Base-by-base conservation (phyloP, 345 rosid species). In the Rubroshorea leprosula region DNA sequence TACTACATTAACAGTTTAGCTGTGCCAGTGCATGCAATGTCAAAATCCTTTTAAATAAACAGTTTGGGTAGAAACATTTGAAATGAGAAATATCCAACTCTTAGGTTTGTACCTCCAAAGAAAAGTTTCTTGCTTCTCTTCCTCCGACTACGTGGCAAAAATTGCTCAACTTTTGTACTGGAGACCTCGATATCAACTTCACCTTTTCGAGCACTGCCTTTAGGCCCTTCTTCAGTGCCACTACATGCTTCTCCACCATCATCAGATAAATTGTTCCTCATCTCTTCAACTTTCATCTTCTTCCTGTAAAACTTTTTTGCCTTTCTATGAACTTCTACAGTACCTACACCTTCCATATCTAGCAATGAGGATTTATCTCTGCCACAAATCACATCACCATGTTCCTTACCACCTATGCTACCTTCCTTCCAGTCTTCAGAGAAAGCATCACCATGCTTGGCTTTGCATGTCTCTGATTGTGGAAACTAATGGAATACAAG, bases 241-340 rank as follows among this genome's bases (percentile, higher is more conserved):
- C 96, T 94, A 71, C 90, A 80, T 31, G 92, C 92, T 76, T 79
- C 97, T 51, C 79, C 84, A 48, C 77, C 77, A 57, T 81, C 93
- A 74, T 85, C 96, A 55, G 81, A 85, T 60, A 65, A 61, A 68
- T 72, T 69, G 60, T 67, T 76, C 63, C 67, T 69, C 23, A 58
- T 65, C 62, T 78, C 83, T 59, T 78, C 88, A 22, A 57, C 76
- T 74, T 71, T 80, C 57, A 71, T 73, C 66, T 69, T 84, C 73
- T 80, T 89, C 72, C 74, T 69, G 65, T 76, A 76, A 27, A 68
- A 23, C 65, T 73, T 86, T 65, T 85, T 84, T 48, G 76, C 81
- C 69, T 85, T 85, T 58, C 29, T 72, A 20, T 70, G 72, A 68
- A 79, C 80, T 69, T 87, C 90, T 51, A 76, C 77, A 11, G 85